Evolutionary conservation across 192 early-diverging fungal species (phyloP).

Genomic region (Rhizophlyctis rosea): DNA sequence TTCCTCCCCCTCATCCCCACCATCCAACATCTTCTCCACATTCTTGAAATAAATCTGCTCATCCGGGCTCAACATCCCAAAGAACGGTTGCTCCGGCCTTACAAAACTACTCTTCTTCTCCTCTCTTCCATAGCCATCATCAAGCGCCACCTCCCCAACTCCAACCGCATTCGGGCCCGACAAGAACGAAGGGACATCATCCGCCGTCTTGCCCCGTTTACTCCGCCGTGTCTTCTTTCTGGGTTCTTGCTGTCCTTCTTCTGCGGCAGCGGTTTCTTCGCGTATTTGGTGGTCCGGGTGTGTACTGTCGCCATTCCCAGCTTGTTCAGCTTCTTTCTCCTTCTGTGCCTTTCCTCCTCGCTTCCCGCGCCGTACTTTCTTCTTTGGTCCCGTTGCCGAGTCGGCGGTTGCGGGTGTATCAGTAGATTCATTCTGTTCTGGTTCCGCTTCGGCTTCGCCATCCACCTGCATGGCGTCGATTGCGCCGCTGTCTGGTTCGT

Average conservation of each 20-base stretch:
- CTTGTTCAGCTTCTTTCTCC: background rate
- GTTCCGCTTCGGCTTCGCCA: background rate
- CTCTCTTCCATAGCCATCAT: background rate
- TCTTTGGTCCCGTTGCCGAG: background rate
- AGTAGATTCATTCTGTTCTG: background rate
- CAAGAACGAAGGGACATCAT: background rate
- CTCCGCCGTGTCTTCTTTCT: constrained; percentile 28
- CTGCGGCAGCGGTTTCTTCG: background rate
- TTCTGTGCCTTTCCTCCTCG: background rate
- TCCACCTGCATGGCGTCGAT: background rate
- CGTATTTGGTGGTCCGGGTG: background rate
- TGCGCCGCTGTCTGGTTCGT: background rate
- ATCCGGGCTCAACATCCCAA: constrained; percentile 10
- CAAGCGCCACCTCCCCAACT: background rate
- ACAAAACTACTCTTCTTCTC: background rate
- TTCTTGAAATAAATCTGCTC: constrained; percentile 31
- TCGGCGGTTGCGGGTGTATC: background rate
- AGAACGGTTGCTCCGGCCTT: constrained; percentile 21
- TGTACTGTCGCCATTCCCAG: background rate
- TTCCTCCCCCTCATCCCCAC: constrained; percentile 32
- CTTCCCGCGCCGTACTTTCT: background rate
- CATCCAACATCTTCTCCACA: constrained; percentile 38
- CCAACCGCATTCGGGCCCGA: constrained; percentile 1
- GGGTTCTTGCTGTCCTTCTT: constrained; percentile 1
- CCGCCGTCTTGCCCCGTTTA: constrained; percentile 14